These are phyloP conservation scores for Barnettozyma salicaria DNA, from an alignment of 805 yeast genomes.

Conservation along the genomic window DNA sequence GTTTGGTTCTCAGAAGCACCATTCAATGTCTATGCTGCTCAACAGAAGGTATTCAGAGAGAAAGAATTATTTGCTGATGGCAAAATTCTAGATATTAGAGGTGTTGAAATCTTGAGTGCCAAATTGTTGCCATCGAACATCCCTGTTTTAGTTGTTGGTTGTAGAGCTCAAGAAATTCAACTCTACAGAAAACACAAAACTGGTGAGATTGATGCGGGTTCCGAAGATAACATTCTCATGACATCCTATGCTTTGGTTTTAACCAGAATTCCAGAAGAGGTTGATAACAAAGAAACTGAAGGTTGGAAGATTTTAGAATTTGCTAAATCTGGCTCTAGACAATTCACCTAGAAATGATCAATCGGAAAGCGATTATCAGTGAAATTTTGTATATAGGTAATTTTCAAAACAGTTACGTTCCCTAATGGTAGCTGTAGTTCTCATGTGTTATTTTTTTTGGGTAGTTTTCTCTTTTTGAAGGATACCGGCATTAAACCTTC, in stretches of 20 bases:
- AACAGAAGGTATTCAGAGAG: slow-evolving; percentile 85
- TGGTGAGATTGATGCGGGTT: slow-evolving; percentile 93
- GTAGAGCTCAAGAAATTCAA: slow-evolving; percentile 95
- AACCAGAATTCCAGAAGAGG: slow-evolving; percentile 87
- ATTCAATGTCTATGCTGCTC: slow-evolving; percentile 87
- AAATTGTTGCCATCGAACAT: slow-evolving; percentile 82
- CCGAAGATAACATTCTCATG: slow-evolving; percentile 86
- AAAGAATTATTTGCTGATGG: slow-evolving; percentile 91
- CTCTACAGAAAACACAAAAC: slow-evolving; percentile 84
- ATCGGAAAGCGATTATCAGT: background rate
- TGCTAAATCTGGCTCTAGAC: slow-evolving; percentile 88
- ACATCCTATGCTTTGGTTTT: slow-evolving; percentile 95
- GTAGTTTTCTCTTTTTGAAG: slow-evolving; percentile 22
- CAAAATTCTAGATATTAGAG: slow-evolving; percentile 86
- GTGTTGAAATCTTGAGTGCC: slow-evolving; percentile 86
- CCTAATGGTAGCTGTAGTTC: background rate
- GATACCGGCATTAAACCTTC: slow-evolving; percentile 1
- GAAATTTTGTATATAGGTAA: slow-evolving; percentile 9
- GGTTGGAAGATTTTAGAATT: slow-evolving; percentile 97
- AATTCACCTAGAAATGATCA: slow-evolving; percentile 37
- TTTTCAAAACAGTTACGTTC: background rate
- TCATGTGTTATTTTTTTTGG: slow-evolving; percentile 1
- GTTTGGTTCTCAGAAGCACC: slow-evolving; percentile 97
- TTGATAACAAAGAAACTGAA: slow-evolving; percentile 84
- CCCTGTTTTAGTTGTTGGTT: slow-evolving; percentile 89